Percentiles rank a stretch among this genome's conserved stretches.
phyloP scores from a whole-genome alignment of 768 basidiomycete genomes.

The Obba rivulosa region DNA sequence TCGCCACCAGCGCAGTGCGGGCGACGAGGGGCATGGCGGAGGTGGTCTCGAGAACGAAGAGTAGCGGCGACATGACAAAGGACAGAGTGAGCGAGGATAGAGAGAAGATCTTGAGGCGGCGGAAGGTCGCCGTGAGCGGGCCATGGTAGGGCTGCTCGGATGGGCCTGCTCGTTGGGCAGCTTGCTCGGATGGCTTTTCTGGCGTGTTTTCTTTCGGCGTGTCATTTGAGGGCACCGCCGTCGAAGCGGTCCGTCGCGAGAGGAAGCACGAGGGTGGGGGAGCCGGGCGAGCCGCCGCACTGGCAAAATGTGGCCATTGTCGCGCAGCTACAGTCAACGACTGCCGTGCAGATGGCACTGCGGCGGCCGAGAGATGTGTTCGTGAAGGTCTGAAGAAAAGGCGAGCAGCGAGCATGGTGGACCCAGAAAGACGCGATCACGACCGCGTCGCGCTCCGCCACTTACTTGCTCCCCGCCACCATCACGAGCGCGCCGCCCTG shows the following conservation, averaged over 20 bases:
- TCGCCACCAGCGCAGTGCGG: conserved; percentile 58
- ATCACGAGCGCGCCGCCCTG: not conserved
- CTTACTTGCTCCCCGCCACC: not conserved
- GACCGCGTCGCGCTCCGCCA: not conserved
- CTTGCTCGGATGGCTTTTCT: not conserved
- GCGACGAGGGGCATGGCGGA: conserved; percentile 68
- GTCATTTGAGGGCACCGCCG: too few relatives aligned
- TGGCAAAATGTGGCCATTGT: not conserved
- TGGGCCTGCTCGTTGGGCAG: conserved; percentile 22
- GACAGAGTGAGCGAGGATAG: conserved; percentile 71
- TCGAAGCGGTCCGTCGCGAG: too few relatives aligned
- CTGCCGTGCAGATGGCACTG: not conserved
- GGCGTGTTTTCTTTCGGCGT: not conserved
- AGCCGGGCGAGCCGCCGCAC: too few relatives aligned
- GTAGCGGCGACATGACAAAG: conserved; percentile 65
- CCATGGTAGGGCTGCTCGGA: conserved; percentile 70
- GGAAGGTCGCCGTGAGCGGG: conserved; percentile 68
- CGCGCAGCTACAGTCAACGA: not conserved
- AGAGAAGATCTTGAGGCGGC: conserved; percentile 78
- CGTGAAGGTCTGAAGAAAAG: not conserved
- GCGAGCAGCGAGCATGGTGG: not conserved
- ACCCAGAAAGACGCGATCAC: conserved; percentile 2
- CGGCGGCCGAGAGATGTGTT: not conserved
- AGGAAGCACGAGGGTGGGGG: too few relatives aligned
- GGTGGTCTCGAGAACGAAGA: conserved; percentile 64